Base-by-base conservation (phyloP, 1,139 yeast genomes). In the Geotrichum klebahnii region DNA sequence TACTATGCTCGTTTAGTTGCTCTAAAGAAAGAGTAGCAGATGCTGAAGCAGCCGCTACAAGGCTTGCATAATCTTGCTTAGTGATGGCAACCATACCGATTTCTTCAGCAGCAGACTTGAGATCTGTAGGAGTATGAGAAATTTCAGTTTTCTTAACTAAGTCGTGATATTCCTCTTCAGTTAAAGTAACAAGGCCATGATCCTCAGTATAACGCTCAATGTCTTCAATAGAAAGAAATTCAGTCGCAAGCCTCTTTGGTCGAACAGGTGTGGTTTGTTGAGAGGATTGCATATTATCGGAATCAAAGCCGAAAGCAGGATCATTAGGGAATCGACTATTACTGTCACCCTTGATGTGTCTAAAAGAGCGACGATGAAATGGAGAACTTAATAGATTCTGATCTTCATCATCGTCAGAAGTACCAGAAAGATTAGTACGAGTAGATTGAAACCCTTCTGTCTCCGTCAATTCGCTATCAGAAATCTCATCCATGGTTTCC, bases 161-260 rank as follows among this genome's bases (percentile, higher is more conserved):
- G 3, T 46, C 53, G 1, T 74, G 72, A 51, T 73, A 79, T 53
- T 76, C 77, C 1, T 72, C 77, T 44, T 64, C 60, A 2, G 82
- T 72, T 19, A 82, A 57, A 14, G 79, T 57, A 5, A 77, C 75
- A 54, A 81, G 62, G 35, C 76, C 74, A 54, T 78, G 74, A 16
- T 71, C 71, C 28, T 70, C 66, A 0, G 82, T 82, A 58, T 76
- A 80, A 17, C 68, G 64, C 53, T 75, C 75, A 22, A 79, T 66
- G 34, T 75, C 75, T 1, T 65, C 57, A 8, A 65, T 66, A 1
- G 73, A 59, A 46, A 72, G 54, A n/a, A 62, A 62, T 51, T 64
- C 67, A 17, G 59, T 49, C 4, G 66, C 65, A 48, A 61, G 54
- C 34, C 23, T 50, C 14, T 34, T 33, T 9, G 46, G 44, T 40